Percentiles rank a stretch among this genome's conserved stretches.
Evolutionary conservation across 257 asterid species (phyloP).

Genomic region (Sherardia arvensis): DNA sequence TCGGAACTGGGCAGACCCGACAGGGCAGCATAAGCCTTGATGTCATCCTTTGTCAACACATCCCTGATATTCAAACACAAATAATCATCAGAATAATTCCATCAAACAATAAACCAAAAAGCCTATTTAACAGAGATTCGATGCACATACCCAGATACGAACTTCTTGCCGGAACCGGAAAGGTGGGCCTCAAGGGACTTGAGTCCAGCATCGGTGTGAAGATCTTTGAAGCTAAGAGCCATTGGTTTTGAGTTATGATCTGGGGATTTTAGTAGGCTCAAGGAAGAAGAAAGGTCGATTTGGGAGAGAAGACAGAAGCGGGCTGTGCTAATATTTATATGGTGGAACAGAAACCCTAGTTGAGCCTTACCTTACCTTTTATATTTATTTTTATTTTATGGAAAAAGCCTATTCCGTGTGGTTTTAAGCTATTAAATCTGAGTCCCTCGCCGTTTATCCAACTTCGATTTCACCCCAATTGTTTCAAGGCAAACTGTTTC

Average conservation of each 20-base stretch:
- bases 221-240: conserved; percentile 80
- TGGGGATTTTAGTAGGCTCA: neutral
- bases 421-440: neutral
- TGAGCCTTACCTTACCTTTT: neutral
- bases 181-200: conserved; percentile 58
- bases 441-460: neutral
- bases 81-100: neutral
- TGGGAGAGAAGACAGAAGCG: conserved; percentile 4
- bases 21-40: conserved; percentile 61
- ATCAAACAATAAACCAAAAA: neutral
- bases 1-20: conserved; percentile 50
- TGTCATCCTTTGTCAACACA: conserved; percentile 59
- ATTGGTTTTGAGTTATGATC: conserved; percentile 17
- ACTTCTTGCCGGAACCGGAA: conserved; percentile 65
- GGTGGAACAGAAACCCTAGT: conserved; percentile 39
- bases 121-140: too few relatives aligned
- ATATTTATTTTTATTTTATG: too few relatives aligned
- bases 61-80: conserved; percentile 29
- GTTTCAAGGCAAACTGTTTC: too few relatives aligned
- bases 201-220: conserved; percentile 71
- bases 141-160: conserved; percentile 57
- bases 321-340: conserved; percentile 17
- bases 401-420: conserved; percentile 6
- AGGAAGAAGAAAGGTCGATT: conserved; percentile 1
- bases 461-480: neutral